Base-by-base conservation (phyloP, 805 yeast species). In the Spathaspora sp. region DNA sequence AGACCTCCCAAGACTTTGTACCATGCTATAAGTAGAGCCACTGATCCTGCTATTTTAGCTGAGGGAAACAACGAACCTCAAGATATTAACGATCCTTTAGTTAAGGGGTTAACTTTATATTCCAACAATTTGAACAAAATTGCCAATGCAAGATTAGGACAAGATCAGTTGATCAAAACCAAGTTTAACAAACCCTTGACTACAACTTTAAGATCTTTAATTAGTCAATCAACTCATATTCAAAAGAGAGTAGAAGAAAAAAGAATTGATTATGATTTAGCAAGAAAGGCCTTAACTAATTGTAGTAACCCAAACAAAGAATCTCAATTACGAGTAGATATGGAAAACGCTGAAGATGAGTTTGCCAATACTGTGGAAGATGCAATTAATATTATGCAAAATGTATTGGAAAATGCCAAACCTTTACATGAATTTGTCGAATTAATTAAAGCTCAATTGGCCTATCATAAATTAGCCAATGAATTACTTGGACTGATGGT, bases 311-410 rank as follows among this genome's bases (percentile, higher is more conserved):
- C 78, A 5, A 59, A 69, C 35, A 83, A 83, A 68, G 86, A 86
- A 63, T 89, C 92, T 16, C 83, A 83, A 47, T 79, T 86, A 54
- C 78, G 92, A 61, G 87, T 85, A 47, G 80, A 83, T 56, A 85
- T 89, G 79, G 96, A 89, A 69, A 81, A 85, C 55, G 83, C 89
- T 48, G 97, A 89, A 72, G 97, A 89, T 62, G 92, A 87, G 62
- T 89, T 89, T 67, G 96, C 94, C 46, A 89, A 87, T 59, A 86
- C 92, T 20, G 90, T 90, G 35, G 96, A 89, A 71, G 94, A 87
- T 62, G 94, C 96, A 40, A 89, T 89, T 50, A 74, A 83, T 40
- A 82, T 86, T 53, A 86, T 89, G 92, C 89, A 85, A 72, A 84
- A 85, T 64, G 92, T 87, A 28, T 80, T 89, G 57, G 84, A 85